Base-by-base conservation (phyloP, 73 alveolate species). In the Paramecium bursaria region DNA sequence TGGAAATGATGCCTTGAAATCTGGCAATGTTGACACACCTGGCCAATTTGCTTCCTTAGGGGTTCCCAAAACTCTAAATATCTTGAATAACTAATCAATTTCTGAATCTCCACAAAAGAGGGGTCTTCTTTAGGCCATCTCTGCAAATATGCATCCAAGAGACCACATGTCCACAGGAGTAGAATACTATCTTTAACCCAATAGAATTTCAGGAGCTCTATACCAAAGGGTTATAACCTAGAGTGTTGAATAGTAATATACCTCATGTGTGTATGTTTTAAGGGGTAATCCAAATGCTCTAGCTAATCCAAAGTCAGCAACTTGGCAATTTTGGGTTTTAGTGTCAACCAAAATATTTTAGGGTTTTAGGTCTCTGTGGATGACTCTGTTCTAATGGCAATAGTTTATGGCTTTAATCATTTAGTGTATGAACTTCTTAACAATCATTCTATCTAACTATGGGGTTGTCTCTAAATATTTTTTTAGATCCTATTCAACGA, bases 231-330 rank as follows among this genome's bases (percentile, higher is more conserved):
- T 94, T 22, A 95, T 96, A 33, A 94, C 97, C n/a, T n/a, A n/a
- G n/a, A n/a, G n/a, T n/a, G n/a, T n/a, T n/a, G n/a, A n/a, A n/a
- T n/a, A n/a, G n/a, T n/a, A n/a, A n/a, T n/a, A n/a, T n/a, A n/a
- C n/a, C 50, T 94, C 95, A 79, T 94, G 97, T 14, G 93, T 90
- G 82, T 95, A 96, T 14, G 99, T 95, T 74, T 88, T 90, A 46
- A 93, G 74, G 25, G 98, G 98, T 13, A 95, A 85, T 31, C 97
- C 95, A 85, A 95, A 96, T 9, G 98, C 97, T 49, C 99, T 74
- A 15, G 99, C 99, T 22, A 96, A 75, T n/a, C 99, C 99, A 91
- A 96, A 96, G 53, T 96, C 99, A 35, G 98, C 98, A 19, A 96
- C 86, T 87, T 95, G 89, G 13, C 94, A 50, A 27, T 50, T 92